Percentiles rank a stretch among this genome's conserved stretches.
Conservation (phyloP, 305 asterid species). For the Fraxinus sp. region DNA sequence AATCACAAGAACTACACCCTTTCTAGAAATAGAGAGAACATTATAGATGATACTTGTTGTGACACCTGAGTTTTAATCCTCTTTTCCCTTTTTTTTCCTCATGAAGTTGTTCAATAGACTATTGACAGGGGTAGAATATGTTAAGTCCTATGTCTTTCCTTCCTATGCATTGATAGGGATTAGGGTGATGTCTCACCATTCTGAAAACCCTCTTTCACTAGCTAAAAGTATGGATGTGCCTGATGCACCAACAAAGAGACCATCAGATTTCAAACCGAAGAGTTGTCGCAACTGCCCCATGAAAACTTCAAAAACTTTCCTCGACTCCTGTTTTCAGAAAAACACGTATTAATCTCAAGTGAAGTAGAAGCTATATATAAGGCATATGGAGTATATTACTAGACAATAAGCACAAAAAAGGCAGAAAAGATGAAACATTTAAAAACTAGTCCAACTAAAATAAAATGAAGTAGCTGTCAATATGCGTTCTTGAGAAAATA, state of each 20-base stretch:
- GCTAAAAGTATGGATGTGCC: constrained; percentile 53
- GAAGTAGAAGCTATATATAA: too few relatives aligned
- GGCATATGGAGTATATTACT: too few relatives aligned
- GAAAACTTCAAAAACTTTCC: constrained; percentile 66
- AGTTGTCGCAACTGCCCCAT: constrained; percentile 88
- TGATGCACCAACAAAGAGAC: constrained; percentile 51
- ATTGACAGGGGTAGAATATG: neutral
- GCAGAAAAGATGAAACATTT: constrained; percentile 6
- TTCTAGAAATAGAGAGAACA: neutral
- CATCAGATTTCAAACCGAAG: constrained; percentile 76
- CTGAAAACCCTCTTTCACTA: constrained; percentile 81
- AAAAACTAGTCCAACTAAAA: constrained; percentile 9
- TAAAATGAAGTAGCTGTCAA: neutral
- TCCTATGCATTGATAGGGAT: constrained; percentile 6
- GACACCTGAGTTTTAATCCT: neutral
- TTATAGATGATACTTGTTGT: neutral
- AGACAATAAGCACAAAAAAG: constrained; percentile 2
- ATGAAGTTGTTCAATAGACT: neutral
- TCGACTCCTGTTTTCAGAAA: constrained; percentile 61
- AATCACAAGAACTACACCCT: neutral
- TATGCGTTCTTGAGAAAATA: constrained; percentile 1
- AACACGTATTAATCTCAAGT: constrained; percentile 20
- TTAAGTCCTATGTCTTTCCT: neutral
- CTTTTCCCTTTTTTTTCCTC: neutral
- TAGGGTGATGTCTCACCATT: constrained; percentile 62